Evolutionary conservation across 495 filamentous ascomycete genomes (phyloP), one percentile per base, ranked within the genome.

Genomic region (Melanomma pulvis-pyrius): DNA sequence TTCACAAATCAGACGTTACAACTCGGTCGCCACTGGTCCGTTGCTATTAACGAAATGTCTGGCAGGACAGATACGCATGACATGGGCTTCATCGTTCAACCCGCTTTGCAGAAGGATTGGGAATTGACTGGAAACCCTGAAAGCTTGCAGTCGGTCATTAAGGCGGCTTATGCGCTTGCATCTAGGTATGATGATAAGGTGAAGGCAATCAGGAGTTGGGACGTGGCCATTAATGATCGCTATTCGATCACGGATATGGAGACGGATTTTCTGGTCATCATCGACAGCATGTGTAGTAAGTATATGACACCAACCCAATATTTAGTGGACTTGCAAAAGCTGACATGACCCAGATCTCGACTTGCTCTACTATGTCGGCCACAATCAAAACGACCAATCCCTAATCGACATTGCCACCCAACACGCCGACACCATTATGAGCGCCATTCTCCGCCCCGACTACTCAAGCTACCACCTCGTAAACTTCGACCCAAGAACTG

Each of bases 271-370:
- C 54, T 65, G 19, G 62, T 65, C 12, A 65, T 65, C 17, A 65
- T 65, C n/a, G 62, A 65, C 30, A 65, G 62, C 62, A 65, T 65
- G 62, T 65, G 62, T 24, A 65, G 61, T 64, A 56, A 57, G 61
- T 50, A 3, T 55, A 15, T 19, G 6, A 44, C 3, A 39, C 25
- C 15, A n/a, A n/a, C 44, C 5, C 5, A 25, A 50, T 8, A 25
- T 15, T 50, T 25, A 9, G 39, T 6, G 9, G n/a, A 12, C 1
- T 1, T 1, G n/a, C 25, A 15, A 19, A 13, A 25, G 39, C 49
- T 54, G 15, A 64, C 1, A 30, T 8, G 1, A 8, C 9, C 15
- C 24, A 64, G 61, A 65, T 46, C 62, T 65, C n/a, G 62, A 65
- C 34, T 29, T 65, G 2, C 54, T 65, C 15, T 65, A 65, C 54